phyloP scores from a whole-genome alignment of 2,329 filamentous ascomycete genomes.

The Paraphoma sp. region DNA sequence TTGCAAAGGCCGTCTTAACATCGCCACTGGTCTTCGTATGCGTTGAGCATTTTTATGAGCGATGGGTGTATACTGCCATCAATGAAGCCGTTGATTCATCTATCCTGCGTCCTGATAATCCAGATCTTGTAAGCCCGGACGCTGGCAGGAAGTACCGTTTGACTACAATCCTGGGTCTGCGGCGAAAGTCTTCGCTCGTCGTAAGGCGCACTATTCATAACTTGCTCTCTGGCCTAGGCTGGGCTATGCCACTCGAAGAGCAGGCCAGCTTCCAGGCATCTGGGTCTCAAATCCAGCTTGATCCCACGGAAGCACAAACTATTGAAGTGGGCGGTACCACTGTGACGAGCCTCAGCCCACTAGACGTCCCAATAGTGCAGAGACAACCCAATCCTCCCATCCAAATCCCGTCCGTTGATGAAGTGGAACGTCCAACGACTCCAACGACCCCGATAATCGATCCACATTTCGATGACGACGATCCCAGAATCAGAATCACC shows the following conservation, averaged over 20 bases:
- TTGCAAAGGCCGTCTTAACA: slow-evolving; percentile 23
- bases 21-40: slow-evolving; percentile 38
- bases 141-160: slow-evolving; percentile 26
- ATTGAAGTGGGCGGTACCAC: slow-evolving; percentile 26
- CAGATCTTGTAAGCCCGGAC: slow-evolving; percentile 35
- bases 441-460: slow-evolving; percentile 35
- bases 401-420: slow-evolving; percentile 14
- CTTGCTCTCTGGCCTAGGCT: slow-evolving; percentile 32
- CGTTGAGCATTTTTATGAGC: slow-evolving; percentile 31
- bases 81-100: slow-evolving; percentile 39
- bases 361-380: slow-evolving; percentile 28
- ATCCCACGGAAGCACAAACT: slow-evolving; percentile 10
- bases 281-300: slow-evolving; percentile 1
- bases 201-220: slow-evolving; percentile 30
- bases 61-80: slow-evolving; percentile 33
- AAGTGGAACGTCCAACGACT: slow-evolving; percentile 24
- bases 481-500: slow-evolving; percentile 48
- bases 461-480: slow-evolving; percentile 31
- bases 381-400: slow-evolving; percentile 8
- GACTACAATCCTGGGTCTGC: slow-evolving; percentile 28
- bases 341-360: slow-evolving; percentile 28
- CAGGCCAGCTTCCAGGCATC: slow-evolving; percentile 2
- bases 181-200: slow-evolving; percentile 26
- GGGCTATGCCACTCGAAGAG: slow-evolving; percentile 17
- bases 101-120: slow-evolving; percentile 36